These are phyloP conservation scores for Aquilaria agallochum DNA, from an alignment of 441 rosid species.

Conservation along the genomic window DNA sequence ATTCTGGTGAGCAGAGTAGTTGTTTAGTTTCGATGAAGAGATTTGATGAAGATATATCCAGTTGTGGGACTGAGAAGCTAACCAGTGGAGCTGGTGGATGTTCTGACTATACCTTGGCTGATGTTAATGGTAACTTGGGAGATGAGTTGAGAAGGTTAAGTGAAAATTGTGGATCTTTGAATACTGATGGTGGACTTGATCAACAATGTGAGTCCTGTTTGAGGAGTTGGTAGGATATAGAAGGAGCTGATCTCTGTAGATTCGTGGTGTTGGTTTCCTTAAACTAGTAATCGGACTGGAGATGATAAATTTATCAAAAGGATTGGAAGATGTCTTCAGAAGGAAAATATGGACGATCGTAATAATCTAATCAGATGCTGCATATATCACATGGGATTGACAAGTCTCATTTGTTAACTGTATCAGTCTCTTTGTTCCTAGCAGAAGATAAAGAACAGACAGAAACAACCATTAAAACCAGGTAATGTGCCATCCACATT, in stretches of 20 bases:
- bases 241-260: neutral
- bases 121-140: constrained; percentile 26
- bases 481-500: constrained; percentile 15
- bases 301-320: constrained; percentile 22
- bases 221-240: constrained; percentile 32
- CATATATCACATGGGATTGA: neutral
- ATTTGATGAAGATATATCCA: constrained; percentile 15
- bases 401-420: neutral
- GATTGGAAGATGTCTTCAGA: constrained; percentile 30
- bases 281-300: constrained; percentile 29
- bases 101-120: constrained; percentile 33
- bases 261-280: no score
- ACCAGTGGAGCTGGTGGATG: constrained; percentile 33
- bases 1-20: constrained; percentile 26
- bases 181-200: constrained; percentile 14
- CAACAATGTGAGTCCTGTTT: constrained; percentile 25
- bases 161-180: constrained; percentile 22
- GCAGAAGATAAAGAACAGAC: constrained; percentile 13
- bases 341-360: constrained; percentile 13
- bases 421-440: constrained; percentile 7
- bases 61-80: constrained; percentile 42
- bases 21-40: constrained; percentile 26
- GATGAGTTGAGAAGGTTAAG: constrained; percentile 15
- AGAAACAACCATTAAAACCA: constrained; percentile 1
- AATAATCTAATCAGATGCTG: constrained; percentile 5